Percentiles rank a stretch among this genome's conserved stretches.
Conservation (phyloP, 2,329 filamentous ascomycete species). For the Trichoderma arundinaceum region DNA sequence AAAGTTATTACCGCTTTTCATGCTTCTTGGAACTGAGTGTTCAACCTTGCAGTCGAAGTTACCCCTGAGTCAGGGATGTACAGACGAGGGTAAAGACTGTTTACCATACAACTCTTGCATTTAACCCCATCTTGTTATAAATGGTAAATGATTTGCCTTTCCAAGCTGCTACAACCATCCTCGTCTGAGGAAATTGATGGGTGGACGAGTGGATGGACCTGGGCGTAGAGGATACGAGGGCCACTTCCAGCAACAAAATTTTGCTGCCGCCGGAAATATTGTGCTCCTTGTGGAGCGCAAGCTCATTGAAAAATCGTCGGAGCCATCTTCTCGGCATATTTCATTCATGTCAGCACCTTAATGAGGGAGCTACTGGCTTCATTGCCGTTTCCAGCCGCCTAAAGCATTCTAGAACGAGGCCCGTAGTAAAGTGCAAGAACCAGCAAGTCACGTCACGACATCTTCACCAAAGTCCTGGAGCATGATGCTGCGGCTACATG, state of each 20-base stretch:
- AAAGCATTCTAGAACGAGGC: constrained; percentile 8
- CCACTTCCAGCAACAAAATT: background rate
- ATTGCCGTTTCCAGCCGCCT: background rate
- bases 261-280: background rate
- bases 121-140: background rate
- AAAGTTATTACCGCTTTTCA: background rate
- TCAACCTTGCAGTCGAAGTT: background rate
- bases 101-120: constrained; percentile 1
- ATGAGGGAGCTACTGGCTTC: background rate
- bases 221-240: constrained; percentile 1
- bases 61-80: constrained; percentile 25
- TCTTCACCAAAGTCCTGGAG: background rate
- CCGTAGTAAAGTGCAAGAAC: background rate
- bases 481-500: background rate
- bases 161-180: background rate
- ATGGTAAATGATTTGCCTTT: background rate
- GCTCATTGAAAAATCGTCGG: background rate
- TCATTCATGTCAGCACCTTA: constrained; percentile 19
- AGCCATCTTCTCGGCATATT: constrained; percentile 1
- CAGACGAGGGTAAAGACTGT: constrained; percentile 6
- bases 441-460: background rate
- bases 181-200: background rate
- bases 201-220: constrained; percentile 2
- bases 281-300: background rate
- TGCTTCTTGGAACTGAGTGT: background rate